phyloP scores from a whole-genome alignment of 352 stramenopile genomes.

The Peronospora belbahrii region DNA sequence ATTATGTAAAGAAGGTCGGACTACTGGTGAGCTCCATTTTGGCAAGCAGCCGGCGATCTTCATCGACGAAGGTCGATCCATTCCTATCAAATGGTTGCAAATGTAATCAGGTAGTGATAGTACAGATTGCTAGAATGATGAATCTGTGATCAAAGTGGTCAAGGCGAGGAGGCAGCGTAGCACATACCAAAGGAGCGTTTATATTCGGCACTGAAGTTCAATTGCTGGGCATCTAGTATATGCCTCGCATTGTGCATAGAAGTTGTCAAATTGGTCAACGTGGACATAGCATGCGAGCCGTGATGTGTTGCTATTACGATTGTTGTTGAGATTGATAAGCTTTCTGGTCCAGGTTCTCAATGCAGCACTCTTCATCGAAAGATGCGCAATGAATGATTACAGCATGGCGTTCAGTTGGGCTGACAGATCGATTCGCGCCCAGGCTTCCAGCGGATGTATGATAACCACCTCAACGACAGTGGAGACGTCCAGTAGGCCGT shows the following conservation, averaged over 20 bases:
- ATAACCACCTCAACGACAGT: too few relatives aligned
- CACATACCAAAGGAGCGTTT: conserved; percentile 2
- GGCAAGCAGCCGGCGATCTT: conserved; percentile 18
- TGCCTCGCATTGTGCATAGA: conserved; percentile 1
- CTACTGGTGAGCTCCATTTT: conserved; percentile 15
- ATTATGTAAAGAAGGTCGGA: conserved; percentile 10
- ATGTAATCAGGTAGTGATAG: conserved; percentile 3
- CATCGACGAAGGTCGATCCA: conserved; percentile 20
- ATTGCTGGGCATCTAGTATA: conserved; percentile 7
- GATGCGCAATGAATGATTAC: too few relatives aligned
- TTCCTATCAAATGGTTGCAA: conserved; percentile 12
- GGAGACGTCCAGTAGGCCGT: too few relatives aligned
- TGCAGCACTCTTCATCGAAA: conserved; percentile 6
- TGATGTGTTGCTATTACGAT: conserved; percentile 11
- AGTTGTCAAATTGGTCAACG: background rate
- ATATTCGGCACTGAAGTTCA: conserved; percentile 1
- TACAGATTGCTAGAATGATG: background rate
- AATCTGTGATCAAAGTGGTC: background rate
- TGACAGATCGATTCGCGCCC: too few relatives aligned
- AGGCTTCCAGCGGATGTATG: too few relatives aligned
- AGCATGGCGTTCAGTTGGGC: too few relatives aligned
- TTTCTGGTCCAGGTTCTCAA: conserved; percentile 1
- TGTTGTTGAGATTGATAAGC: conserved; percentile 4
- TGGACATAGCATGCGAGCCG: conserved; percentile 22
- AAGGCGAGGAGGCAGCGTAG: conserved; percentile 5